Evolutionary conservation across 2,329 filamentous ascomycete genomes (phyloP).

Genomic region (Colletotrichum sp.): DNA sequence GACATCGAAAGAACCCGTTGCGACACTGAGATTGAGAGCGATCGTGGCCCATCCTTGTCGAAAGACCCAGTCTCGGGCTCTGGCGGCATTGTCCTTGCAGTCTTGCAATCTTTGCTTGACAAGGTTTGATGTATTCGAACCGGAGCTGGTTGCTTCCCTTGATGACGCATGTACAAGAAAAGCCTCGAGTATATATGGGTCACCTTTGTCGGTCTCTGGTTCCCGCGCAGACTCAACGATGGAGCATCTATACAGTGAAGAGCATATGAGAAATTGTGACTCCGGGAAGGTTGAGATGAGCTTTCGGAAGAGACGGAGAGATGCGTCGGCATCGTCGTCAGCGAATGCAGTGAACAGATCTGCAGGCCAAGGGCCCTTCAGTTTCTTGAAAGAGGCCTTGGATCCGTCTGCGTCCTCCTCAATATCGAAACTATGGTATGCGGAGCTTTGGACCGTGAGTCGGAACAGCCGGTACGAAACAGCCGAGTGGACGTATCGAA

Average conservation of each 20-base stretch:
- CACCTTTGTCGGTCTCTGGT: background rate
- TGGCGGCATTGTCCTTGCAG: conserved; percentile 26
- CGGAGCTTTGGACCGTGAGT: conserved; percentile 24
- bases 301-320: background rate
- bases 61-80: conserved; percentile 22
- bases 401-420: conserved; percentile 19
- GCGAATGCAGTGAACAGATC: background rate
- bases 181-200: background rate
- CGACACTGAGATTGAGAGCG: conserved; percentile 31
- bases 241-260: background rate
- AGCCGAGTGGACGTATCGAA: background rate
- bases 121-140: background rate
- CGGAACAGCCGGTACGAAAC: conserved; percentile 27
- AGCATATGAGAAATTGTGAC: background rate
- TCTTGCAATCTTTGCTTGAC: conserved; percentile 3
- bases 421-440: conserved; percentile 25
- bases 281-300: background rate
- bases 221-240: background rate
- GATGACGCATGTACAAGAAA: background rate
- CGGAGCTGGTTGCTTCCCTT: background rate
- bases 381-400: background rate
- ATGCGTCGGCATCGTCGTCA: background rate
- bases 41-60: conserved; percentile 31
- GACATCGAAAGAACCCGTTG: conserved; percentile 26
- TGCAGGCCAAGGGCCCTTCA: background rate